Evolutionary conservation across 352 stramenopile species (phyloP).

Genomic region (Stramenopiles sp.): DNA sequence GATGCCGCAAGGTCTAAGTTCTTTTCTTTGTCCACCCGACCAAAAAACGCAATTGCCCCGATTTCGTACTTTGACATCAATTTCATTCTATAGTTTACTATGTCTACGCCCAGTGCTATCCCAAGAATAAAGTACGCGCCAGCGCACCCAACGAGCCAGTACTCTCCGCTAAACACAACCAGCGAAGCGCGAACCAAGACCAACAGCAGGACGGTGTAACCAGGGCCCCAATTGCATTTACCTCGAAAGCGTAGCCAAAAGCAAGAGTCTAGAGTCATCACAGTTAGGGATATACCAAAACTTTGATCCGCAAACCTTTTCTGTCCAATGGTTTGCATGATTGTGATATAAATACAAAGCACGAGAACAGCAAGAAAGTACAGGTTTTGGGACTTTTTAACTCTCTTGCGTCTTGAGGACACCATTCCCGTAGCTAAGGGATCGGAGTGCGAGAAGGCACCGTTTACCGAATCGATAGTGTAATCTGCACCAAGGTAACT

Average conservation of each 20-base stretch:
- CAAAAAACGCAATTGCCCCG: slow-evolving; percentile 53
- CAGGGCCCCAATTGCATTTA: slow-evolving; percentile 42
- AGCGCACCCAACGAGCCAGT: slow-evolving; percentile 52
- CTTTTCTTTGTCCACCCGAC: slow-evolving; percentile 36
- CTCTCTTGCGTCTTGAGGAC: not conserved
- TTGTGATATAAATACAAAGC: not conserved
- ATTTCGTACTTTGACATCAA: slow-evolving; percentile 53
- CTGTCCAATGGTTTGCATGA: not conserved
- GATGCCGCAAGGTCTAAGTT: slow-evolving; percentile 49
- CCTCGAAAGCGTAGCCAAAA: slow-evolving; percentile 47
- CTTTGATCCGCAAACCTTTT: slow-evolving; percentile 38
- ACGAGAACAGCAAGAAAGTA: not conserved
- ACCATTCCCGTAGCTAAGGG: not conserved
- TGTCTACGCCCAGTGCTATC: slow-evolving; percentile 46
- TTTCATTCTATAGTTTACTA: slow-evolving; percentile 49
- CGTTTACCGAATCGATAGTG: not conserved
- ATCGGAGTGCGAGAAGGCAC: not conserved
- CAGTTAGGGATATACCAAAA: slow-evolving; percentile 39
- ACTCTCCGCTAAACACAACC: slow-evolving; percentile 37
- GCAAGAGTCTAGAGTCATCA: slow-evolving; percentile 44
- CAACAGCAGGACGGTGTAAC: slow-evolving; percentile 53
- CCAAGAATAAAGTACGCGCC: slow-evolving; percentile 53
- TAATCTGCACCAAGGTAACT: not conserved
- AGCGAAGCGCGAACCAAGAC: slow-evolving; percentile 42
- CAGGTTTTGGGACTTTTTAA: not conserved